A percentile compares a stretch with the other conserved stretches of the same genome.
Conservation (phyloP, 768 basidiomycete species). For the Amanita rubescens region DNA sequence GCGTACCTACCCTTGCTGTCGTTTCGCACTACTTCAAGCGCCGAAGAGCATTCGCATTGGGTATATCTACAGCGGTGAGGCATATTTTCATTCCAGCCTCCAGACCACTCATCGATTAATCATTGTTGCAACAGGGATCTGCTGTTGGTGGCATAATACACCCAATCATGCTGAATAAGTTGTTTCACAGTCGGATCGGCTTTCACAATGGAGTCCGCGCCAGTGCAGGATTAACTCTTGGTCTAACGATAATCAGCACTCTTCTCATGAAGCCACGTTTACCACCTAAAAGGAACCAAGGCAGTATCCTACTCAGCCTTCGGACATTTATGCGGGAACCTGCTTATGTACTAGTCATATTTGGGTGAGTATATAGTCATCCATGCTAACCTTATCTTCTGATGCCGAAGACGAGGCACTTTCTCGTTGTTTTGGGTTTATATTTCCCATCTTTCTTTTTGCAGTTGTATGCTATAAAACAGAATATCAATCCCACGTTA, state of each 20-base stretch:
- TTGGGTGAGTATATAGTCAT: slow-evolving; percentile 23
- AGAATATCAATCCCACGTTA: slow-evolving; percentile 36
- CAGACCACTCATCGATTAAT: background rate
- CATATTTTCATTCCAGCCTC: background rate
- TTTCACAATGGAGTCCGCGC: slow-evolving; percentile 47
- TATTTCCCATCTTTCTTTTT: slow-evolving; percentile 51
- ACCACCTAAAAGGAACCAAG: slow-evolving; percentile 25
- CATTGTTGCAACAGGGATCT: slow-evolving; percentile 27
- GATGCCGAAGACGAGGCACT: slow-evolving; percentile 19
- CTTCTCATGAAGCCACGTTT: slow-evolving; percentile 37
- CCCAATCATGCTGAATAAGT: slow-evolving; percentile 55
- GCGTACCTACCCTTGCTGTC: slow-evolving; percentile 36
- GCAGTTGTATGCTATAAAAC: slow-evolving; percentile 44
- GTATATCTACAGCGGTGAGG: slow-evolving; percentile 26
- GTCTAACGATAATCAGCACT: slow-evolving; percentile 28
- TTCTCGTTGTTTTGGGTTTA: slow-evolving; percentile 29
- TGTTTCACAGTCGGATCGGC: slow-evolving; percentile 38
- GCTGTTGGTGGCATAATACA: slow-evolving; percentile 54
- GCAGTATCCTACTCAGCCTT: slow-evolving; percentile 22
- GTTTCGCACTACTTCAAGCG: slow-evolving; percentile 31
- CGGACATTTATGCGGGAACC: slow-evolving; percentile 32
- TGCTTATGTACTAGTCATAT: slow-evolving; percentile 35
- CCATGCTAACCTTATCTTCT: background rate
- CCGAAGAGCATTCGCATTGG: slow-evolving; percentile 27
- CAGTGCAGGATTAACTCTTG: slow-evolving; percentile 35